Percentiles rank a stretch among this genome's conserved stretches.
phyloP scores from a whole-genome alignment of 2,329 filamentous ascomycete genomes.

The Penicillium sp. region DNA sequence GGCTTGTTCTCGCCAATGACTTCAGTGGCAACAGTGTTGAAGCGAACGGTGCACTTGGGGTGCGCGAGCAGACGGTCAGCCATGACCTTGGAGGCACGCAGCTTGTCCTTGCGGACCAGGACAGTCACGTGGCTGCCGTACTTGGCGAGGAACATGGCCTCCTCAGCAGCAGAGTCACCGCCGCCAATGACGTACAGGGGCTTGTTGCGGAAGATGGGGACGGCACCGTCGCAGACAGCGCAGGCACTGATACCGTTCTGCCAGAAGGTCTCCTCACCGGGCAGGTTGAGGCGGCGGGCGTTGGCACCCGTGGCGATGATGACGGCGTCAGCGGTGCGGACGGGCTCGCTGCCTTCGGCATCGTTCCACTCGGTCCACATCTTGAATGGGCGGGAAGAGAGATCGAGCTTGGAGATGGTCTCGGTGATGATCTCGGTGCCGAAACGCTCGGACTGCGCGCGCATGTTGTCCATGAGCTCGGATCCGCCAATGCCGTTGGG shows the following conservation, averaged over 20 bases:
- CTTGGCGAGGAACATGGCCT: constrained; percentile 96
- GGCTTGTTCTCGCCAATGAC: constrained; percentile 78
- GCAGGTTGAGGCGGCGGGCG: constrained; percentile 76
- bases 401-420: constrained; percentile 85
- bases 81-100: constrained; percentile 91
- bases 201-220: constrained; percentile 97
- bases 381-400: constrained; percentile 82
- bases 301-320: constrained; percentile 97
- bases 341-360: constrained; percentile 65
- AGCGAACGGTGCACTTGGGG: constrained; percentile 88
- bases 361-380: constrained; percentile 90
- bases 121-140: constrained; percentile 95
- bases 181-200: constrained; percentile 94
- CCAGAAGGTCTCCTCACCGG: constrained; percentile 95
- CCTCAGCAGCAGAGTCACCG: constrained; percentile 94
- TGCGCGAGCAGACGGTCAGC: constrained; percentile 78
- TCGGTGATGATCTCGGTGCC: constrained; percentile 92
- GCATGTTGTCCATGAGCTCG: constrained; percentile 95
- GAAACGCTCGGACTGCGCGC: constrained; percentile 84
- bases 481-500: constrained; percentile 82
- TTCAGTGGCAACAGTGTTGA: constrained; percentile 79
- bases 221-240: constrained; percentile 94
- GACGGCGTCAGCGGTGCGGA: constrained; percentile 83
- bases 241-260: constrained; percentile 95
- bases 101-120: constrained; percentile 80